Evolutionary conservation across 139 green algal genomes (phyloP).

Genomic region (Dunaliella primolecta): DNA sequence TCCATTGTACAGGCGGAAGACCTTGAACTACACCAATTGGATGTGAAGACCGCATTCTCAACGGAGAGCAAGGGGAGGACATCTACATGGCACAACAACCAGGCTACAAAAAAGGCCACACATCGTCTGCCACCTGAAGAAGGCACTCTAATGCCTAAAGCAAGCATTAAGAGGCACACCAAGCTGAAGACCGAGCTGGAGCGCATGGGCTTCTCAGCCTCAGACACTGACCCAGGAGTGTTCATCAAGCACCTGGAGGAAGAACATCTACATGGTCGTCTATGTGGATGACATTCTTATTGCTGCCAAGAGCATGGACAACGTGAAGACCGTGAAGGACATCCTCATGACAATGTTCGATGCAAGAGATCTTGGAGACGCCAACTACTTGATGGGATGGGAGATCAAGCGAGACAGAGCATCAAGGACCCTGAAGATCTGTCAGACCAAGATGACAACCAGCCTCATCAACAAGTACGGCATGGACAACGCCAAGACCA

Average conservation of each 20-base stretch:
- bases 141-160: slow-evolving; percentile 47
- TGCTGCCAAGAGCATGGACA: not conserved
- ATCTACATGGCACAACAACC: slow-evolving; percentile 36
- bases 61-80: slow-evolving; percentile 42
- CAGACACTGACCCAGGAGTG: slow-evolving; percentile 34
- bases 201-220: slow-evolving; percentile 26
- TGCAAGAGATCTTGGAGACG: not conserved
- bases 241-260: slow-evolving; percentile 17
- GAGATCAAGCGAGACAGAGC: slow-evolving; percentile 7
- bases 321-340: not conserved
- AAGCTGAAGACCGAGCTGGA: slow-evolving; percentile 29
- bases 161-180: slow-evolving; percentile 48
- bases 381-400: not conserved
- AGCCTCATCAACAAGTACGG: slow-evolving; percentile 24
- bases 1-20: slow-evolving; percentile 26
- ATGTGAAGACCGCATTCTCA: slow-evolving; percentile 60
- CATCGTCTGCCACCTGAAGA: slow-evolving; percentile 17
- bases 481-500: slow-evolving; percentile 13
- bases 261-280: not conserved
- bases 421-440: slow-evolving; percentile 18
- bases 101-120: slow-evolving; percentile 15
- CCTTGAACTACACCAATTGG: slow-evolving; percentile 42
- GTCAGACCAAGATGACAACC: not conserved
- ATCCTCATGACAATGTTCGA: not conserved
- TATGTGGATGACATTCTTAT: slow-evolving; percentile 13